phyloP scores from a whole-genome alignment of 352 stramenopile genomes.

The Blastocystis sp. region DNA sequence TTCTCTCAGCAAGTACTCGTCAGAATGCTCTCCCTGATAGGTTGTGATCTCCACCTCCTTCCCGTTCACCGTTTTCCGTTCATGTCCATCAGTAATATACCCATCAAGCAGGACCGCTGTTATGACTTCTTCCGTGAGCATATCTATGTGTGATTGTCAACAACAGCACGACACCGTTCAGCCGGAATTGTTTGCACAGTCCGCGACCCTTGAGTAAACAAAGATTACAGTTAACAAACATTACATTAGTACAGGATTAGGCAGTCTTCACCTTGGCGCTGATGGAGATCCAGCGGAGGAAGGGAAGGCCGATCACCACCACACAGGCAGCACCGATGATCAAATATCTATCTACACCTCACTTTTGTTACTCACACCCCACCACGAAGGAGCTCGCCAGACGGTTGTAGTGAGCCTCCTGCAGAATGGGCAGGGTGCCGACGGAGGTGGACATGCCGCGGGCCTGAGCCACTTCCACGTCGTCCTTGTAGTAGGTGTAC shows the following conservation, averaged over 20 bases:
- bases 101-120: too few relatives aligned
- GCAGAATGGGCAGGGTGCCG: conserved; percentile 18
- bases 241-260: background rate
- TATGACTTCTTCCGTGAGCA: too few relatives aligned
- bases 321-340: conserved; percentile 13
- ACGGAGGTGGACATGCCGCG: conserved; percentile 1
- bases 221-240: too few relatives aligned
- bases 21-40: too few relatives aligned
- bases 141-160: too few relatives aligned
- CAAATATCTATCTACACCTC: background rate
- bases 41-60: too few relatives aligned
- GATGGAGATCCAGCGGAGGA: conserved; percentile 2
- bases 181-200: too few relatives aligned
- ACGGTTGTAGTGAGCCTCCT: conserved; percentile 24
- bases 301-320: background rate
- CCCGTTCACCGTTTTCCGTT: too few relatives aligned
- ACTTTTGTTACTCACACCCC: background rate
- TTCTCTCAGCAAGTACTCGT: too few relatives aligned
- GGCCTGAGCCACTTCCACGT: background rate
- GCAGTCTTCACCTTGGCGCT: conserved; percentile 10
- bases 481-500: background rate
- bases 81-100: too few relatives aligned
- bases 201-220: too few relatives aligned
- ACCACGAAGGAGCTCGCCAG: conserved; percentile 17
- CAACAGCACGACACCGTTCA: too few relatives aligned